These are phyloP conservation scores for Zea luxurians DNA, from an alignment of 176 grass and related monocot species.

Conservation along the genomic window DNA sequence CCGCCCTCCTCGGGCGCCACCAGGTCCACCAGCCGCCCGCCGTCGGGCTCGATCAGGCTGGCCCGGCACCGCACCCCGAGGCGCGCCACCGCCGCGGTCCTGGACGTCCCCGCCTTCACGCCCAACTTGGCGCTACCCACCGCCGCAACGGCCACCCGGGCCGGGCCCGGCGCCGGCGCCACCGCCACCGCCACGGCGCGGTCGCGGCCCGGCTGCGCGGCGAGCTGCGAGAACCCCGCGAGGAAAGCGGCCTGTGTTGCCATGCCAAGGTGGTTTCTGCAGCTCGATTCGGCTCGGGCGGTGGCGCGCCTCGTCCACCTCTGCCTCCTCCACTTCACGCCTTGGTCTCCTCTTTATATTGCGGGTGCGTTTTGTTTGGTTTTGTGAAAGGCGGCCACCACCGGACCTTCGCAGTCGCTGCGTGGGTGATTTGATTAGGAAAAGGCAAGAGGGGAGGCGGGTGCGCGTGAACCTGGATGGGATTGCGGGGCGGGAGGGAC, in stretches of 20 bases:
- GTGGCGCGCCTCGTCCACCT: background rate
- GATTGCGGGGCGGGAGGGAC: conserved; percentile 33
- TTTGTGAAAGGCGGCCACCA: background rate
- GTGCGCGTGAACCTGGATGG: conserved; percentile 47
- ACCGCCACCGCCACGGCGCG: background rate
- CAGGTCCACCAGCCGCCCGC: conserved; percentile 78
- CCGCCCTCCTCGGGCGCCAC: conserved; percentile 59
- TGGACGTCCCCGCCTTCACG: background rate
- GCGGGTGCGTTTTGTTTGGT: conserved; percentile 2
- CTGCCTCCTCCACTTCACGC: background rate
- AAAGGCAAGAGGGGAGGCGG: background rate
- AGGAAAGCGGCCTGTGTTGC: conserved; percentile 49
- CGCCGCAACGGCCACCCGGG: conserved; percentile 7
- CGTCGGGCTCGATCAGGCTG: conserved; percentile 90
- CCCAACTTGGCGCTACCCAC: background rate
- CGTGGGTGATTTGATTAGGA: background rate
- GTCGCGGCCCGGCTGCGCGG: conserved; percentile 15
- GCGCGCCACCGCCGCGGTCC: background rate
- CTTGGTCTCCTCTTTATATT: conserved; percentile 23
- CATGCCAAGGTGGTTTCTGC: conserved; percentile 32
- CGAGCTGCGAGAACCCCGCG: conserved; percentile 38
- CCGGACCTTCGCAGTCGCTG: conserved; percentile 34
- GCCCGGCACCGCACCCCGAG: conserved; percentile 32
- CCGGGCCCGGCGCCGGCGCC: background rate
- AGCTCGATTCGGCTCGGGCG: conserved; percentile 5